phyloP scores from a whole-genome alignment of 805 yeast species.

The Cyberlindnera mrakii region DNA sequence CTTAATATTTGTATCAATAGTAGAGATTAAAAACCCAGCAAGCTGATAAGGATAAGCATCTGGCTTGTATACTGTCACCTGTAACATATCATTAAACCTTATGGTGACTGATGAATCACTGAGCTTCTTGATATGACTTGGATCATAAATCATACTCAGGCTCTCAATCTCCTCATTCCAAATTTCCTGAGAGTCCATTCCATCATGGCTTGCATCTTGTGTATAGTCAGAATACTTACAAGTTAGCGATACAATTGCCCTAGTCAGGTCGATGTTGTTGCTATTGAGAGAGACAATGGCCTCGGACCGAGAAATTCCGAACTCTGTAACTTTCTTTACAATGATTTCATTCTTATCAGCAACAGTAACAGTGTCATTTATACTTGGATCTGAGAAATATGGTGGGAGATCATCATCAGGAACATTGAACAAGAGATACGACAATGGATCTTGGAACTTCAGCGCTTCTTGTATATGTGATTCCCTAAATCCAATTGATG shows the following conservation, averaged over 20 bases:
- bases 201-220: slow-evolving; percentile 4
- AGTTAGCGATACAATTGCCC: slow-evolving; percentile 47
- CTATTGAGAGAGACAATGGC: slow-evolving; percentile 42
- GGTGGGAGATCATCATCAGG: slow-evolving; percentile 92
- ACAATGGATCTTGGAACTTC: slow-evolving; percentile 42
- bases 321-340: slow-evolving; percentile 49
- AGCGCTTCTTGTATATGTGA: slow-evolving; percentile 71
- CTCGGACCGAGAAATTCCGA: slow-evolving; percentile 68
- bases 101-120: slow-evolving; percentile 18
- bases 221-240: slow-evolving; percentile 27
- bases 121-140: slow-evolving; percentile 25
- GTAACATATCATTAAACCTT: slow-evolving; percentile 23
- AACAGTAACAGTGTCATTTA: slow-evolving; percentile 39
- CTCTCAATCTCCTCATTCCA: slow-evolving; percentile 80
- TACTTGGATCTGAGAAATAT: slow-evolving; percentile 45
- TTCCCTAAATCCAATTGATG: slow-evolving; percentile 57
- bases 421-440: slow-evolving; percentile 66
- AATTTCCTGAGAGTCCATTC: slow-evolving; percentile 26
- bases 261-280: slow-evolving; percentile 38
- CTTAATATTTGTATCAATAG: slow-evolving; percentile 33
- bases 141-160: slow-evolving; percentile 47
- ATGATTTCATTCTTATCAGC: slow-evolving; percentile 50
- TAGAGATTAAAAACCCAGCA: slow-evolving; percentile 62
- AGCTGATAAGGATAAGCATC: slow-evolving; percentile 54
- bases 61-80: slow-evolving; percentile 39